phyloP scores from a whole-genome alignment of 768 basidiomycete species.

The Hemileccinum impolitum region DNA sequence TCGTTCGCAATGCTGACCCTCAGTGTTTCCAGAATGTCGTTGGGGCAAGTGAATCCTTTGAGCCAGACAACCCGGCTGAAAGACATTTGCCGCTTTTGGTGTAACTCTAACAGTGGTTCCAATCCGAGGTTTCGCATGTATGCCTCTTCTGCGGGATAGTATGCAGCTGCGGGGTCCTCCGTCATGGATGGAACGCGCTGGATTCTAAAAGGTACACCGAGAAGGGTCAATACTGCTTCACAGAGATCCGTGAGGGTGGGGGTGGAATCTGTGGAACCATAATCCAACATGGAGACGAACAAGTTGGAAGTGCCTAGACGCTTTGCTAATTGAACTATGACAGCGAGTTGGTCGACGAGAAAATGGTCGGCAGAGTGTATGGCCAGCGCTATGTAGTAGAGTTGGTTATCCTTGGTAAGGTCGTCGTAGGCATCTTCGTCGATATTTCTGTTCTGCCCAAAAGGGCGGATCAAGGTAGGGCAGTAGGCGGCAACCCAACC shows the following conservation, averaged over 20 bases:
- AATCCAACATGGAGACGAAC: conserved; percentile 98
- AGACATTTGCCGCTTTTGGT: conserved; percentile 68
- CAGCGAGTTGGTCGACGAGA: conserved; percentile 95
- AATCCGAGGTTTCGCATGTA: conserved; percentile 90
- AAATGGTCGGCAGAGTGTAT: conserved; percentile 99
- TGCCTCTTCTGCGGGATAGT: conserved; percentile 95
- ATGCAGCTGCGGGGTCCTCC: conserved; percentile 77
- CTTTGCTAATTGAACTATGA: conserved; percentile 93
- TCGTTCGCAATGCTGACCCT: conserved; percentile 87
- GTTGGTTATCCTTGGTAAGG: conserved; percentile 73
- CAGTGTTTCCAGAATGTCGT: conserved; percentile 94
- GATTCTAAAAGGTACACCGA: conserved; percentile 92
- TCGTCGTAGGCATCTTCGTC: conserved; percentile 76
- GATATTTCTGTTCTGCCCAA: conserved; percentile 85
- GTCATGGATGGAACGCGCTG: conserved; percentile 94
- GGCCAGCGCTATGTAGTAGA: conserved; percentile 93
- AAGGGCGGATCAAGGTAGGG: conserved; percentile 90
- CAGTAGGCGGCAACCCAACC: conserved; percentile 98
- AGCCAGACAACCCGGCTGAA: conserved; percentile 96
- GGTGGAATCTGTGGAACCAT: conserved; percentile 92
- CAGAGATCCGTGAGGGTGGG: conserved; percentile 92
- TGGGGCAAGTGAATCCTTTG: conserved; percentile 98
- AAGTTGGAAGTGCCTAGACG: conserved; percentile 85
- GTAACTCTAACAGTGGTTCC: conserved; percentile 85
- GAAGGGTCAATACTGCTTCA: conserved; percentile 89